Conservation (phyloP, 1,284 basidiomycete genomes). For the Cutaneotrichosporon dermatis region DNA sequence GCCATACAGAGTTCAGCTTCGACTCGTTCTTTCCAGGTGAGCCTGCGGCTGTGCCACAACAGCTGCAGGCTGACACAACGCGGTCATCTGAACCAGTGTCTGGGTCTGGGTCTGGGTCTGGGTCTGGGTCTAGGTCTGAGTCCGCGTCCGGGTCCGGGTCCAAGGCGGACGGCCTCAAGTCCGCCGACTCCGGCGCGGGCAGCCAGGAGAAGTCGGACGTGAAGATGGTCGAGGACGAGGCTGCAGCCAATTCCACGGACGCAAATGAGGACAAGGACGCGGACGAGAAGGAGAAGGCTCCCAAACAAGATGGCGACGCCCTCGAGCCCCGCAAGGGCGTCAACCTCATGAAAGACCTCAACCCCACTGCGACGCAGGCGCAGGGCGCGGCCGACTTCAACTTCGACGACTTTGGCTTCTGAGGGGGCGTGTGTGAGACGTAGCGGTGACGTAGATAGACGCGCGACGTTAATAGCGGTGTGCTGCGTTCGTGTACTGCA, state of each 20-base stretch:
- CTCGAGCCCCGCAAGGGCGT: not conserved
- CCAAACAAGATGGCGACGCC: not conserved
- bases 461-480: too few species aligned
- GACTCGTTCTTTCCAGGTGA: not conserved
- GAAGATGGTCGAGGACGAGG: constrained; percentile 72
- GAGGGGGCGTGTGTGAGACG: not conserved
- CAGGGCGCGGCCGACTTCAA: constrained; percentile 6
- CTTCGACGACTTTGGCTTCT: constrained; percentile 9
- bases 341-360: constrained; percentile 11
- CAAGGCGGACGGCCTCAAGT: not conserved
- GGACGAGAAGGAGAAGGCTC: not conserved
- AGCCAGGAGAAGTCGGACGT: constrained; percentile 38
- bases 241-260: constrained; percentile 14
- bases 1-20: not conserved
- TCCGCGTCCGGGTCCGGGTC: too few species aligned
- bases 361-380: not conserved
- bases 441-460: not conserved
- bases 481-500: too few species aligned
- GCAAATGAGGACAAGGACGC: constrained; percentile 1
- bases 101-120: too few species aligned
- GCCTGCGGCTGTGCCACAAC: too few species aligned
- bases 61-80: too few species aligned
- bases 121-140: too few species aligned
- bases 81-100: too few species aligned
- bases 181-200: not conserved